These are phyloP conservation scores for Mortierella claussenii DNA, from an alignment of 192 early-diverging fungal species.

Conservation along the genomic window DNA sequence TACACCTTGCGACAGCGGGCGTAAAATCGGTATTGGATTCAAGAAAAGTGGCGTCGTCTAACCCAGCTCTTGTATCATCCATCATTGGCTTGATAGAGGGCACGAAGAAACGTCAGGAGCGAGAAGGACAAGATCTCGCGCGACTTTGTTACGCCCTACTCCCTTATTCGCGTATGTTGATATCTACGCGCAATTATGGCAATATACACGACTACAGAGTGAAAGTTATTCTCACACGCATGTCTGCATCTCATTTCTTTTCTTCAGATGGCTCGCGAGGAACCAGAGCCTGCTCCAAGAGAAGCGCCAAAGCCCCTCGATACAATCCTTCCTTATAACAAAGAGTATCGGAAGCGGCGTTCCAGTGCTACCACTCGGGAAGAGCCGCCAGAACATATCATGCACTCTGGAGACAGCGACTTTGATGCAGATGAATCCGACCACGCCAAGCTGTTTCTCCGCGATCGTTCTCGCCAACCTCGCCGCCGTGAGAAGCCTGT, in stretches of 20 bases:
- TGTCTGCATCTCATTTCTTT: not conserved
- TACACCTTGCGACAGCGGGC: no score
- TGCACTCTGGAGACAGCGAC: conserved; percentile 22
- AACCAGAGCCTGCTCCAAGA: conserved; percentile 1
- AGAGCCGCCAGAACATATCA: not conserved
- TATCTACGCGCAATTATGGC: not conserved
- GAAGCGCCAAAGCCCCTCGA: conserved; percentile 6
- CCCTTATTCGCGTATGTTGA: conserved; percentile 7
- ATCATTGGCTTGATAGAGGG: not conserved
- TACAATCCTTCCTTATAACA: conserved; percentile 16
- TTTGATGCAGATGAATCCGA: conserved; percentile 16
- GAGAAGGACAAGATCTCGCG: conserved; percentile 9
- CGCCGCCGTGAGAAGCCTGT: not conserved
- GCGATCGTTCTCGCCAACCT: not conserved
- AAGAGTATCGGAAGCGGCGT: conserved; percentile 10
- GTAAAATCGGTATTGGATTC: no score
- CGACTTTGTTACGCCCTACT: conserved; percentile 6
- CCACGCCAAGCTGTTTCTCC: not conserved
- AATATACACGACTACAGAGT: no score
- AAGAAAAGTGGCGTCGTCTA: no score
- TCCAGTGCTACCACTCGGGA: not conserved
- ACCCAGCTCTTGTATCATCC: not conserved
- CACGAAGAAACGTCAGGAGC: not conserved
- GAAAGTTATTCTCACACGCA: no score
- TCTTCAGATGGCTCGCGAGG: conserved; percentile 7